phyloP scores from a whole-genome alignment of 2,329 filamentous ascomycete genomes.

The Aspergillus sp. region DNA sequence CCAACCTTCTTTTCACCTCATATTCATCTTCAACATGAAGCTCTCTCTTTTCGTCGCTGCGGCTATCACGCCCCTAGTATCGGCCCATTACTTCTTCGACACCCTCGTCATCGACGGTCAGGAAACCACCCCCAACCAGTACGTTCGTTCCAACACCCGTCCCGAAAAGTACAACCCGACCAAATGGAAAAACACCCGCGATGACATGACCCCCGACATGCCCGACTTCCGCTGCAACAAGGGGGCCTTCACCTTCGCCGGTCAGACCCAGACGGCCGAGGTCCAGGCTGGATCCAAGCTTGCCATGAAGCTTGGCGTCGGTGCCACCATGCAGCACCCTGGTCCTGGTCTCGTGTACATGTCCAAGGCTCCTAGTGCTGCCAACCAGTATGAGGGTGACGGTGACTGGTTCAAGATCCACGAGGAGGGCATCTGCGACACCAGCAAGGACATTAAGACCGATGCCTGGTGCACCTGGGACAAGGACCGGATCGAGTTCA shows the following conservation, averaged over 20 bases:
- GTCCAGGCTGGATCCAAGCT: constrained; percentile 18
- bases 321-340: constrained; percentile 21
- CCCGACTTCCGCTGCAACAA: constrained; percentile 14
- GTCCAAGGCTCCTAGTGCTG: constrained; percentile 20
- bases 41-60: neutral
- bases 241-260: constrained; percentile 6
- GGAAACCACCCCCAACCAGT: constrained; percentile 3
- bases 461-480: no score
- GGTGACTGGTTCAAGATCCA: constrained; percentile 23
- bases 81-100: constrained; percentile 17
- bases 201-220: constrained; percentile 3
- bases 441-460: no score
- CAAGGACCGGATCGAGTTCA: no score
- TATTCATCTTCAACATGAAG: neutral
- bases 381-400: constrained; percentile 14
- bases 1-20: no score
- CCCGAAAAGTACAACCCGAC: no score
- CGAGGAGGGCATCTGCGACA: neutral
- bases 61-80: neutral
- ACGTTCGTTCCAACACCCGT: constrained; percentile 11
- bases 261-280: constrained; percentile 10
- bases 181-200: no score
- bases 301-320: constrained; percentile 20
- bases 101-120: constrained; percentile 14
- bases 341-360: constrained; percentile 23